Percentiles rank a stretch among this genome's conserved stretches.
Evolutionary conservation across 1,284 basidiomycete genomes (phyloP).

Genomic region (Rhodotorula sp.): DNA sequence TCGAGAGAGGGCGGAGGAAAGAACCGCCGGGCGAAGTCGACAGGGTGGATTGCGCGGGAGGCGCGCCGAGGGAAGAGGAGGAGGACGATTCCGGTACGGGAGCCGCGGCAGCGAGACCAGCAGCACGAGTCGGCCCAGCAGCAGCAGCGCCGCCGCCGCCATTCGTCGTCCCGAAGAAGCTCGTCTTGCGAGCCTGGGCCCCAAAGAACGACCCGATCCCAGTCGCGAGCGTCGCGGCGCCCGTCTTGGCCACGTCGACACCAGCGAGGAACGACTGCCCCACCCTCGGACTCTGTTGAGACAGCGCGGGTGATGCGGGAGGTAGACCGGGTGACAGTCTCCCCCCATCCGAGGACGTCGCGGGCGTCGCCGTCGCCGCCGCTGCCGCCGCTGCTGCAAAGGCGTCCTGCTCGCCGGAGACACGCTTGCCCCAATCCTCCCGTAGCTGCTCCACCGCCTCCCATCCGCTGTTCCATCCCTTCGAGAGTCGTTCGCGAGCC

Average conservation of each 20-base stretch:
- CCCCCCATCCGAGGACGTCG: not conserved
- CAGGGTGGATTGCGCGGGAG: not conserved
- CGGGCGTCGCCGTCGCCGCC: not conserved
- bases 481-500: constrained; percentile 15
- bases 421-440: constrained; percentile 11
- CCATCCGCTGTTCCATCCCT: constrained; percentile 5
- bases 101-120: not conserved
- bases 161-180: not conserved
- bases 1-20: constrained; percentile 10
- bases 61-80: too few species aligned
- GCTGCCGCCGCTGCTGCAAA: not conserved
- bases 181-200: constrained; percentile 8
- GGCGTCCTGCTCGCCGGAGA: not conserved
- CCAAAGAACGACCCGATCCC: constrained; percentile 29
- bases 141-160: not conserved
- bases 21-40: not conserved
- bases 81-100: too few species aligned
- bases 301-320: not conserved
- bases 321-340: too few species aligned
- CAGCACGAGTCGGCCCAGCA: not conserved
- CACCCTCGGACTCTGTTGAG: not conserved
- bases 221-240: constrained; percentile 26
- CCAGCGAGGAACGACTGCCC: constrained; percentile 24
- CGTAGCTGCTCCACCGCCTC: constrained; percentile 12
- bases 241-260: constrained; percentile 36